These are phyloP conservation scores for Penicillium sp. DNA, from an alignment of 2,329 filamentous ascomycete species.

Conservation along the genomic window DNA sequence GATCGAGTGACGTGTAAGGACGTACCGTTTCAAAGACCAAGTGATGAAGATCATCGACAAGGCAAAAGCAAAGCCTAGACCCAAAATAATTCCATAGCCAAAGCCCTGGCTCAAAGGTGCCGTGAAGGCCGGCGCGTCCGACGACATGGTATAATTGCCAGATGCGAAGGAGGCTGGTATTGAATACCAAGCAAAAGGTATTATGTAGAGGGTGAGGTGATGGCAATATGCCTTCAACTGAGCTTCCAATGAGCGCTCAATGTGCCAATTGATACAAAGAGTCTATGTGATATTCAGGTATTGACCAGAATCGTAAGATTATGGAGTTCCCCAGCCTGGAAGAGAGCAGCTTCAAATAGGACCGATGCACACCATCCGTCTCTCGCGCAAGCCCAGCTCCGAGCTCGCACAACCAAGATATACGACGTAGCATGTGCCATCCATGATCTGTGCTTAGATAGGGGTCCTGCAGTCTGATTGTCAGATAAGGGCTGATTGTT, in stretches of 20 bases:
- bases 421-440: not conserved
- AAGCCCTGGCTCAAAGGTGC: slow-evolving; percentile 54
- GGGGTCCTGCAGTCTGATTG: slow-evolving; percentile 5
- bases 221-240: not conserved
- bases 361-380: not conserved
- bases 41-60: slow-evolving; percentile 72
- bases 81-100: slow-evolving; percentile 74
- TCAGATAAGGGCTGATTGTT: slow-evolving; percentile 19
- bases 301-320: not conserved
- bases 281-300: not conserved
- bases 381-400: slow-evolving; percentile 13
- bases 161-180: not conserved
- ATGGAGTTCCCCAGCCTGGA: not conserved
- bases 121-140: slow-evolving; percentile 28
- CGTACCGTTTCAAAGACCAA: slow-evolving; percentile 61
- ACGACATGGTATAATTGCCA: slow-evolving; percentile 7
- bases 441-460: slow-evolving; percentile 22
- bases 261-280: not conserved
- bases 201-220: not conserved
- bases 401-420: slow-evolving; percentile 18
- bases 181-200: not conserved
- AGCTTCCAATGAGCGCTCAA: not conserved
- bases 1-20: not conserved
- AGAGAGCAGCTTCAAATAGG: slow-evolving; percentile 3
- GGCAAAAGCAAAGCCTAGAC: slow-evolving; percentile 69